Conservation (phyloP, 208 protist genomes). For the Wallacemonas sp. region DNA sequence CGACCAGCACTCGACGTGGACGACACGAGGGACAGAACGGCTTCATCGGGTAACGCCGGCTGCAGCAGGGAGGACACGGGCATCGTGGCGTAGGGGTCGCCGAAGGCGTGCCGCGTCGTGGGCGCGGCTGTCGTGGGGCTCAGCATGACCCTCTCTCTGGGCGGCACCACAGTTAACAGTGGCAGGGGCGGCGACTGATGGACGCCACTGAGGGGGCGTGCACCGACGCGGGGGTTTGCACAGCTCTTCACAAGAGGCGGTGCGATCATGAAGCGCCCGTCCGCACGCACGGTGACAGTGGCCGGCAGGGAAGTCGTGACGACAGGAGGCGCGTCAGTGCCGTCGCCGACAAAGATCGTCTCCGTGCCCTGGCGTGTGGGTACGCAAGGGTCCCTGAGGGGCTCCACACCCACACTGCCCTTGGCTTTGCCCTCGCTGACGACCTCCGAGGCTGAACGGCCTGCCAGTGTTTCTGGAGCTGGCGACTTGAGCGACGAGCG, state of each 20-base stretch:
- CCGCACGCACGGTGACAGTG: not conserved
- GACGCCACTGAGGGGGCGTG: not conserved
- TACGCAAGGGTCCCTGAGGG: not conserved
- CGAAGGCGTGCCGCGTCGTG: not conserved
- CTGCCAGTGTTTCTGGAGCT: no score
- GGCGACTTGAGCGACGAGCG: no score
- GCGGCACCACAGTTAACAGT: no score
- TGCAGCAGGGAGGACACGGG: not conserved
- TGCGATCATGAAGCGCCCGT: constrained; percentile 9
- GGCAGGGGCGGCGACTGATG: not conserved
- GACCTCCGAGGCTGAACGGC: no score
- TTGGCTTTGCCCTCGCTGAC: no score
- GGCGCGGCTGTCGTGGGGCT: not conserved
- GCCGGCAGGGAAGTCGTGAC: no score
- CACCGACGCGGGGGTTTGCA: not conserved
- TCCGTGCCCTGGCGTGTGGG: not conserved
- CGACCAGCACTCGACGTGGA: not conserved
- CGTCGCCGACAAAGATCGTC: not conserved
- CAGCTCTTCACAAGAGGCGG: not conserved
- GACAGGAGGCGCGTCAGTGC: no score
- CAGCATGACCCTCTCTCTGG: no score
- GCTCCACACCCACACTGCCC: no score
- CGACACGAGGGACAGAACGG: not conserved
- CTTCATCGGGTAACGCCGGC: not conserved
- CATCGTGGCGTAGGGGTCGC: not conserved